A percentile compares a stretch with the other conserved stretches of the same genome.
Evolutionary conservation across 2,329 filamentous ascomycete genomes (phyloP).

Genomic region (Aspergillus oerlinghausenensis): DNA sequence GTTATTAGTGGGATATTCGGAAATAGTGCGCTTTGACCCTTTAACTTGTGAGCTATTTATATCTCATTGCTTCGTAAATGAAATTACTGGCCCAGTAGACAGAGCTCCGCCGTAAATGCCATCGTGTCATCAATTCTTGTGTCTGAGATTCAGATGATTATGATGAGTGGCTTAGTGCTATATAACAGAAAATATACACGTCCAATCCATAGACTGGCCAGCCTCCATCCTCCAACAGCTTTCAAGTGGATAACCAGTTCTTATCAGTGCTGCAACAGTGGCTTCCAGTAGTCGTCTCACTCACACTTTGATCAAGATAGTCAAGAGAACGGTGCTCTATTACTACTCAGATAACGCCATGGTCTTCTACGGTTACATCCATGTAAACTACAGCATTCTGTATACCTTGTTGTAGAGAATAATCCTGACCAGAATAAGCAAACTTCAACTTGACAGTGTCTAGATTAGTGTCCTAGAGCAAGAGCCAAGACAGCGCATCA

Average conservation of each 20-base stretch:
- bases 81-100: background rate
- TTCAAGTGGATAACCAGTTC: background rate
- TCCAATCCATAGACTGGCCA: background rate
- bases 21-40: background rate
- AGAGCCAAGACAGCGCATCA: background rate
- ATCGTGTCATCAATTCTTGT: too few species aligned
- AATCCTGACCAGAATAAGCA: background rate
- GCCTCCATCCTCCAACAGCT: too few species aligned
- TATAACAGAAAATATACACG: too few species aligned
- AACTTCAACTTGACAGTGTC: too few species aligned
- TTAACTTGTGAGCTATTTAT: background rate
- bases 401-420: too few species aligned
- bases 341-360: background rate
- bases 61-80: background rate
- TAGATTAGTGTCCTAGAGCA: background rate
- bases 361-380: background rate
- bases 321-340: too few species aligned
- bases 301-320: too few species aligned
- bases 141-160: too few species aligned
- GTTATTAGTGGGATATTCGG: too few species aligned
- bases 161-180: too few species aligned
- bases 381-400: background rate
- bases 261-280: background rate
- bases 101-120: background rate
- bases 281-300: too few species aligned